These are phyloP conservation scores for Fusarium sarcochroum DNA, from an alignment of 2,329 filamentous ascomycete genomes.

Conservation along the genomic window DNA sequence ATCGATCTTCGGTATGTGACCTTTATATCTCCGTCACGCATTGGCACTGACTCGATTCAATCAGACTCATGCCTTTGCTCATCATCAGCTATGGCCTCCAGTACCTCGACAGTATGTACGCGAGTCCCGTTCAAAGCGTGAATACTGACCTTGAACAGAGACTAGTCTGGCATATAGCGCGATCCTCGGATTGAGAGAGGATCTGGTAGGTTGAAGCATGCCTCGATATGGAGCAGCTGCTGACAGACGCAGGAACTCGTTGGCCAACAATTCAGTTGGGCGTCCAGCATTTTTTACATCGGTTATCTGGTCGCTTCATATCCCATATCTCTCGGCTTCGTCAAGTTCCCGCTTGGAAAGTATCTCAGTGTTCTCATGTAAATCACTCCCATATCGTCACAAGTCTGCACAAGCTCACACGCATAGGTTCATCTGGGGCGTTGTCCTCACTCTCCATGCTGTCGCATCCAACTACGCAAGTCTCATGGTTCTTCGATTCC, in stretches of 20 bases:
- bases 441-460: conserved; percentile 3
- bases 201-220: neutral
- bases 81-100: conserved; percentile 21
- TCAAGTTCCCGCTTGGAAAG: conserved; percentile 22
- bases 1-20: conserved; percentile 12
- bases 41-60: neutral
- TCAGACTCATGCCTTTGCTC: conserved; percentile 19
- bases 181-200: conserved; percentile 13
- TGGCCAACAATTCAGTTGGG: conserved; percentile 23
- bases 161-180: conserved; percentile 24
- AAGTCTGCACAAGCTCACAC: too few species aligned
- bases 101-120: conserved; percentile 13
- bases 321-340: conserved; percentile 20
- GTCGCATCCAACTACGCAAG: conserved; percentile 15
- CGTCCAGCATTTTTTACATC: conserved; percentile 22
- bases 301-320: conserved; percentile 25
- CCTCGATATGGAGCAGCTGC: too few species aligned
- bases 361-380: conserved; percentile 21
- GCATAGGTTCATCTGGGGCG: conserved; percentile 10
- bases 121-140: fast-evolving
- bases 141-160: neutral
- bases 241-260: neutral
- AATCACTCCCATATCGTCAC: too few species aligned
- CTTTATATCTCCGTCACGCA: neutral
- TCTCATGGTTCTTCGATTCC: conserved; percentile 8